Base-by-base conservation (phyloP, 2,329 filamentous ascomycete species). In the Ophiostoma triangulosporum region DNA sequence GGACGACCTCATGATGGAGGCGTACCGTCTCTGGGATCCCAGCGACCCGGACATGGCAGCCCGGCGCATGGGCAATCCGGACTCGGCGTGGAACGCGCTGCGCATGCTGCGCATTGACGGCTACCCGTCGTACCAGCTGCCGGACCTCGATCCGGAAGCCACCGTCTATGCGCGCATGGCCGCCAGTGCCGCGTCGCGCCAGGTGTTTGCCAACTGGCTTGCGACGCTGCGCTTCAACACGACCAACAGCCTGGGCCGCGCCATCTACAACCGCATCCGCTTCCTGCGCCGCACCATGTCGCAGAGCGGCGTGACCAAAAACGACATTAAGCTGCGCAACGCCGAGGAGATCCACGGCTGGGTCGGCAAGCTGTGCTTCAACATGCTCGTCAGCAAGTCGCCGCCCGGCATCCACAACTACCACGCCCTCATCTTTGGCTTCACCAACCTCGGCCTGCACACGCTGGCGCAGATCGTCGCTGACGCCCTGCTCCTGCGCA, bases 351-450 rank as follows among this genome's bases (percentile, higher is more conserved):
- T 59, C 52, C 56, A 57, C 49, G 50, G 52, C 48, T 59, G 58
- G 60, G 55, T 59, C 7, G 53, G 51, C n/a, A 73, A 71, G 60
- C 69, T 81, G 51, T 80, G 76, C 64, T 82, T 83, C 65, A 88
- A 87, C 62, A 68, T 93, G 3, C 72, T 88, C 15, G 69, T 79
- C 3, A 80, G 78, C 2, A 64, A 73, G 2, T 70, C 77, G 17
- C 76, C 80, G 0, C 84, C 86, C 0, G 78, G 78, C 57, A 74
- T 86, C 33, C 73, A 80, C 58, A 88, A 82, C 3, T 88, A 82
- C 68, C 89, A 89, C 62, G 74, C 75, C 12, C 72, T 93, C 26
- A 74, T 91, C 3, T 64, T 77, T n/a, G 77, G 78, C n/a, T 80
- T 91, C 50, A 73, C 76, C 51, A 69, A 71, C 31, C 63, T 74